A percentile compares a stretch with the other conserved stretches of the same genome.
Evolutionary conservation across 306 rosid species (phyloP).

Genomic region (Citrullus colocynthis): DNA sequence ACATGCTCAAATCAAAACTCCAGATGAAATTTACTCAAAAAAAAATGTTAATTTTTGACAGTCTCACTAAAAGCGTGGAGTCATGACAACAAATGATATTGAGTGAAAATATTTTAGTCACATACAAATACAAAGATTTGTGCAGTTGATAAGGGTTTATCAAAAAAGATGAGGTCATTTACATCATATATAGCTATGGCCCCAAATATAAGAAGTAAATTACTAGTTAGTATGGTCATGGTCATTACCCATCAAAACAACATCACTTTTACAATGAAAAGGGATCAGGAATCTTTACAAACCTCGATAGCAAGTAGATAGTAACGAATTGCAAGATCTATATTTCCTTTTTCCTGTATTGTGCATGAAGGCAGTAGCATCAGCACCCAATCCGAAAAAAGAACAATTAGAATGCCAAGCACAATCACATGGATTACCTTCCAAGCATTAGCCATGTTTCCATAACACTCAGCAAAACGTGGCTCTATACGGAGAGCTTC

Average conservation of each 20-base stretch:
- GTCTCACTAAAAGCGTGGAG: neutral
- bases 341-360: constrained; percentile 49
- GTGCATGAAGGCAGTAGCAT: neutral
- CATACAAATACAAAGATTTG: neutral
- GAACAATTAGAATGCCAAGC: neutral
- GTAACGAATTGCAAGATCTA: constrained; percentile 47
- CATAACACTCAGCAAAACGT: constrained; percentile 91
- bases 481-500: constrained; percentile 87
- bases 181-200: neutral
- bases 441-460: constrained; percentile 99
- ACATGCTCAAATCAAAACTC: neutral
- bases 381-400: neutral
- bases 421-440: constrained; percentile 33
- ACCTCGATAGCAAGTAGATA: constrained; percentile 96
- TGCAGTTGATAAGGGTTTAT: neutral
- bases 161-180: neutral
- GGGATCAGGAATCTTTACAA: constrained; percentile 4
- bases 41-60: neutral
- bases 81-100: neutral
- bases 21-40: neutral
- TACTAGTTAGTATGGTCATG: neutral
- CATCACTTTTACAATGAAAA: neutral
- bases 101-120: neutral
- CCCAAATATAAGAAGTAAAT: neutral
- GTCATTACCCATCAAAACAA: neutral